phyloP scores from a whole-genome alignment of 306 rosid genomes.

The Ceratonia siliqua region DNA sequence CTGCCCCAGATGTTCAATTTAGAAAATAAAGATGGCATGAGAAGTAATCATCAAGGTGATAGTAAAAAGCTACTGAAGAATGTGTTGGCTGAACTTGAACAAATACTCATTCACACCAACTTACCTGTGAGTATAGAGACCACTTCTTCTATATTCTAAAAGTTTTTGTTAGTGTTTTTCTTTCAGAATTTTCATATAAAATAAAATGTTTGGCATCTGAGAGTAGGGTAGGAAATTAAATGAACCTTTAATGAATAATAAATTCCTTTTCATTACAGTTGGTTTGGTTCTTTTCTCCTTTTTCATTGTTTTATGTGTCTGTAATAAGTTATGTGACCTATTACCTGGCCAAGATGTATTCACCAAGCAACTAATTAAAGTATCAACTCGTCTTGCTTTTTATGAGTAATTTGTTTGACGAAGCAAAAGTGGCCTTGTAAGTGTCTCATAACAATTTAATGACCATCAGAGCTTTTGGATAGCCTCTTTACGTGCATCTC shows the following conservation, averaged over 20 bases:
- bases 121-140: constrained; percentile 76
- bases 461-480: constrained; percentile 14
- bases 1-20: constrained; percentile 72
- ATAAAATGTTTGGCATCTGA: constrained; percentile 9
- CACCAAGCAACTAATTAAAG: neutral
- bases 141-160: neutral
- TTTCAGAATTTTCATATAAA: constrained; percentile 19
- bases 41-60: constrained; percentile 42
- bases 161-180: constrained; percentile 1
- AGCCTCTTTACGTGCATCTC: constrained; percentile 14
- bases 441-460: neutral
- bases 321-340: neutral
- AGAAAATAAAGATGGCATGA: constrained; percentile 44
- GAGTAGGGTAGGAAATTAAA: constrained; percentile 11
- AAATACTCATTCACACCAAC: constrained; percentile 69
- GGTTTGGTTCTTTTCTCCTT: neutral
- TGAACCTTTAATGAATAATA: constrained; percentile 16
- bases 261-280: constrained; percentile 17
- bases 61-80: constrained; percentile 48
- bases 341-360: constrained; percentile 18
- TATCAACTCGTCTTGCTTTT: neutral
- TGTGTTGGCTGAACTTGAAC: constrained; percentile 72
- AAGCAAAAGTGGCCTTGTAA: constrained; percentile 22
- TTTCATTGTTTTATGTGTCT: neutral
- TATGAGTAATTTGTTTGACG: constrained; percentile 14